Conservation (phyloP, 371 early-diverging fungal genomes). For the Coemansia sp. region DNA sequence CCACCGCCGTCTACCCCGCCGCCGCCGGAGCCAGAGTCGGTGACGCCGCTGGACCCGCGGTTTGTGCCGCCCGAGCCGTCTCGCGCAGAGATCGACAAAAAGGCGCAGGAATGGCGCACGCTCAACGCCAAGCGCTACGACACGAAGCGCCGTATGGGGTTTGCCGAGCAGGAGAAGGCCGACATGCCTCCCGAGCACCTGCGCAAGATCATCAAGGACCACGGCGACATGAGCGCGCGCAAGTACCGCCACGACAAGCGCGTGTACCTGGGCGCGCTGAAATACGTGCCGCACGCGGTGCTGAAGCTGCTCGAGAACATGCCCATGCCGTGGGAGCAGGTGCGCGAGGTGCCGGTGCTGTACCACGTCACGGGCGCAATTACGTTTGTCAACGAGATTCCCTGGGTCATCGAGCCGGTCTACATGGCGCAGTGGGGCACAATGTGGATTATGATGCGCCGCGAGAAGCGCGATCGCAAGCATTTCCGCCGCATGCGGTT, state of each 20-base stretch:
- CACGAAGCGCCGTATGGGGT: conserved; percentile 89
- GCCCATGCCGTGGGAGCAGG: conserved; percentile 99
- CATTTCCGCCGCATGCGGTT: conserved; percentile 99
- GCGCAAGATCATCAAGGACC: conserved; percentile 95
- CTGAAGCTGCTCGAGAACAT: conserved; percentile 97
- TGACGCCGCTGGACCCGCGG: conserved; percentile 30
- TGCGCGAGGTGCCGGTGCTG: conserved; percentile 93
- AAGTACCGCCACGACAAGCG: conserved; percentile 97
- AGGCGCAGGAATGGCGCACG: conserved; percentile 88
- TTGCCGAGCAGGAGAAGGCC: conserved; percentile 70
- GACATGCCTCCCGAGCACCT: conserved; percentile 98
- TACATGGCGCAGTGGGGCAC: conserved; percentile 98
- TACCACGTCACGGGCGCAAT: conserved; percentile 99
- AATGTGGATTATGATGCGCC: conserved; percentile 99
- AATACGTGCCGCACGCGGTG: conserved; percentile 98
- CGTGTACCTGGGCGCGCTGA: conserved; percentile 95
- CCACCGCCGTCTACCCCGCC: conserved; percentile 3
- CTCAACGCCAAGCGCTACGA: conserved; percentile 89
- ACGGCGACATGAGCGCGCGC: conserved; percentile 98
- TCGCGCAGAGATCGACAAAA: conserved; percentile 68
- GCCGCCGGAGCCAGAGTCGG: conserved; percentile 1
- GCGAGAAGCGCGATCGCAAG: conserved; percentile 96
- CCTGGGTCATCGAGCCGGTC: conserved; percentile 93
- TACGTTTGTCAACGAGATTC: conserved; percentile 97
- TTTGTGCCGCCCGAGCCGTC: conserved; percentile 48